Conservation (phyloP, 768 basidiomycete genomes). For the Daedaleopsis sinensis region DNA sequence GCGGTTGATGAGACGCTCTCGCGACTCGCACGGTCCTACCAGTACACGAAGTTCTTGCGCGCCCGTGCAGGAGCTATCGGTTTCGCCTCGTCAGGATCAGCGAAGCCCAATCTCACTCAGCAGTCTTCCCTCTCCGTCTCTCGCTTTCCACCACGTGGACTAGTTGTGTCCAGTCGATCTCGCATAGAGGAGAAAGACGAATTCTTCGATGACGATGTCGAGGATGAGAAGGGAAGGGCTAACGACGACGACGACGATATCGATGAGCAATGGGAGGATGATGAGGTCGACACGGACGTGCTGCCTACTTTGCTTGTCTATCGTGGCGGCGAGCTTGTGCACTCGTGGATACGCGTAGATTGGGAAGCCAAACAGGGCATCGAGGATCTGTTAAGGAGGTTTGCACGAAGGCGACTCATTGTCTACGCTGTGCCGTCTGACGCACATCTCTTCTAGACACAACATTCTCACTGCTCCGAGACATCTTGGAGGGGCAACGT, state of each 20-base stretch:
- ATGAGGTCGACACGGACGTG: conserved; percentile 76
- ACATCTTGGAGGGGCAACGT: conserved; percentile 34
- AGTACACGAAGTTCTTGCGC: conserved; percentile 80
- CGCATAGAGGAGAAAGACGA: conserved; percentile 20
- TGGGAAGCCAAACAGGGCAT: conserved; percentile 78
- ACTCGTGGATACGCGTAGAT: conserved; percentile 87
- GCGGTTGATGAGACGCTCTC: conserved; percentile 67
- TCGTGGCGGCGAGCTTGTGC: conserved; percentile 78
- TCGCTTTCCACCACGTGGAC: conserved; percentile 22
- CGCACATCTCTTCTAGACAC: conserved; percentile 33
- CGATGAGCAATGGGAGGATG: conserved; percentile 53
- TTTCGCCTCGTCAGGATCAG: conserved; percentile 51
- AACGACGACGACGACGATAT: conserved; percentile 36
- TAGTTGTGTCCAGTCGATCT: conserved; percentile 26
- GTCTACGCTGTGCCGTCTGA: background rate
- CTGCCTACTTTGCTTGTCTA: conserved; percentile 81
- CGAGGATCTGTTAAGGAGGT: conserved; percentile 71
- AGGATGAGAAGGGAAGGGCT: conserved; percentile 47
- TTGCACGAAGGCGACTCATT: conserved; percentile 16
- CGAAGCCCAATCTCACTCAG: conserved; percentile 10
- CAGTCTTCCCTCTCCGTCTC: conserved; percentile 22
- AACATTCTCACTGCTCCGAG: conserved; percentile 41
- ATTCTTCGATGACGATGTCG: conserved; percentile 37
- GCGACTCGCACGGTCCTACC: conserved; percentile 67
- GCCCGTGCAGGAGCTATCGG: conserved; percentile 77